Evolutionary conservation across 257 asterid species (phyloP).

Genomic region (Solanum sitiens): DNA sequence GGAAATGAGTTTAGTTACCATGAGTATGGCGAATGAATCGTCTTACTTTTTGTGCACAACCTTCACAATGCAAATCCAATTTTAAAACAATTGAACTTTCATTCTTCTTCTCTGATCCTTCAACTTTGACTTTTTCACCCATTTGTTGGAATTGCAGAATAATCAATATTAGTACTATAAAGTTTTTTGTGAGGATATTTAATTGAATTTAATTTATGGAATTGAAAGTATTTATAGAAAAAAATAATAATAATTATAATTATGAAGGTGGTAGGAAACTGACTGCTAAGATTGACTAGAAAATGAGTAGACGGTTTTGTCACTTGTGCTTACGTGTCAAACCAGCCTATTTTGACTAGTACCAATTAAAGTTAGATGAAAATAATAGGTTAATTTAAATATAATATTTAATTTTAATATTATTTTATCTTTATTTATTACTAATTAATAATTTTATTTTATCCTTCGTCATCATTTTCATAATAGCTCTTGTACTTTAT

Average conservation of each 20-base stretch:
- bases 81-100: constrained; percentile 10
- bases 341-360: background rate
- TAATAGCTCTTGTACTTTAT: too few species aligned
- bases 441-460: too few species aligned
- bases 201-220: background rate
- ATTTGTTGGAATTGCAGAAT: background rate
- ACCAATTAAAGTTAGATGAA: background rate
- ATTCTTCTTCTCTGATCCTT: background rate
- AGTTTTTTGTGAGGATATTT: background rate
- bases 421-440: too few species aligned
- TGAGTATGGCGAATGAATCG: constrained; percentile 8
- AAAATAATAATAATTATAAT: too few species aligned
- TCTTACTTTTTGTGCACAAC: constrained; percentile 23
- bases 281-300: background rate
- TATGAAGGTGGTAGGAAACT: background rate
- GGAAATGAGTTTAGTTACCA: background rate
- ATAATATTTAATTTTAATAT: too few species aligned
- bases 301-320: background rate
- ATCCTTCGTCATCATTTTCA: too few species aligned
- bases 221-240: background rate
- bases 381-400: too few species aligned
- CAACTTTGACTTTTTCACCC: background rate
- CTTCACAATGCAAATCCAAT: constrained; percentile 24
- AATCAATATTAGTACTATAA: background rate
- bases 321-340: background rate